phyloP scores from a whole-genome alignment of 176 grass and related monocot genomes.

The Eleusine coracana region DNA sequence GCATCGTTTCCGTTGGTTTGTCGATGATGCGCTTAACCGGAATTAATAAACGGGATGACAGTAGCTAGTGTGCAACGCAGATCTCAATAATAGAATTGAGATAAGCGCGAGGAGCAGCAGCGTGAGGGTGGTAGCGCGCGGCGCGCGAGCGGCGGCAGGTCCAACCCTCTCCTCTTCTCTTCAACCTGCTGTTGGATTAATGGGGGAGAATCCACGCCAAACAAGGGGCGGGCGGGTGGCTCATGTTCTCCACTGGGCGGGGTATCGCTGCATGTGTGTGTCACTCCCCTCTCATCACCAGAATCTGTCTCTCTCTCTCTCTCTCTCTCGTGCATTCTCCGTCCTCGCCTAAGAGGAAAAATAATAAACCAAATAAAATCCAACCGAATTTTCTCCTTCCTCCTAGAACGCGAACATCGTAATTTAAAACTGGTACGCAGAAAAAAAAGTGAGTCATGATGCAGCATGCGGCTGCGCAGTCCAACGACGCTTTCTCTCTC shows the following conservation, averaged over 20 bases:
- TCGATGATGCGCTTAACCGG: background rate
- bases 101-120: background rate
- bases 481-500: background rate
- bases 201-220: slow-evolving; percentile 14
- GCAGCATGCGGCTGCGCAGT: background rate
- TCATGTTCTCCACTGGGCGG: slow-evolving; percentile 31
- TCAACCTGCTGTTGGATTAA: background rate
- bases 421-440: background rate
- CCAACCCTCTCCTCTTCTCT: background rate
- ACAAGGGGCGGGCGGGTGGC: slow-evolving; percentile 13
- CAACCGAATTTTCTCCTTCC: slow-evolving; percentile 4
- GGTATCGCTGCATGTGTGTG: slow-evolving; percentile 40
- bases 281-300: background rate
- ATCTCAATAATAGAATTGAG: slow-evolving; percentile 8
- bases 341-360: background rate
- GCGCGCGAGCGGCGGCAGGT: slow-evolving; percentile 4
- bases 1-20: background rate
- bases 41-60: background rate
- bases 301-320: background rate
- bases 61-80: background rate
- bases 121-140: background rate
- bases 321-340: background rate
- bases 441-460: slow-evolving; percentile 15
- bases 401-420: background rate
- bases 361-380: slow-evolving; percentile 6